Evolutionary conservation across 768 basidiomycete species (phyloP).

Genomic region (Suillus tomentosus): DNA sequence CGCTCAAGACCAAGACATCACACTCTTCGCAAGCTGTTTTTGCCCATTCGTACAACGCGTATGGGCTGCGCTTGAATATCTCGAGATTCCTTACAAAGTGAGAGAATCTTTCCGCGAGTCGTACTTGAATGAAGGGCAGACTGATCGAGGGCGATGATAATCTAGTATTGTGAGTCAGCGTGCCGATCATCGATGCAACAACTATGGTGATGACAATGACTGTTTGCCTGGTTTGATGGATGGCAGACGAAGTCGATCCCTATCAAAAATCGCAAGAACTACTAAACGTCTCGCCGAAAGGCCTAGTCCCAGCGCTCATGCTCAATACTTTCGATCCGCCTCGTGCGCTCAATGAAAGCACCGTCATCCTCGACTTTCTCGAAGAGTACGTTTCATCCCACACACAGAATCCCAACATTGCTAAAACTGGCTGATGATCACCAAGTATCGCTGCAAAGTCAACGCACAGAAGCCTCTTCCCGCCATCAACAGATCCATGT

Average conservation of each 20-base stretch:
- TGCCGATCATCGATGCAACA: background rate
- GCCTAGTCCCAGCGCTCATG: constrained; percentile 72
- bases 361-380: constrained; percentile 75
- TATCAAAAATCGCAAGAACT: constrained; percentile 82
- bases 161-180: constrained; percentile 40
- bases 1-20: constrained; percentile 49
- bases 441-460: constrained; percentile 50
- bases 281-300: constrained; percentile 78
- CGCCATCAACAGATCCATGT: constrained; percentile 63
- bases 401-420: constrained; percentile 1
- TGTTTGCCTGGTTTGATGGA: background rate
- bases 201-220: constrained; percentile 2
- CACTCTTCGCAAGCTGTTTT: constrained; percentile 72
- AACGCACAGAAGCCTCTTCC: constrained; percentile 55
- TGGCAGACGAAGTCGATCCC: constrained; percentile 74
- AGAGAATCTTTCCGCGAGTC: constrained; percentile 12
- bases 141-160: background rate
- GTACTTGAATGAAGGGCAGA: background rate
- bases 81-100: constrained; percentile 72
- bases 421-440: background rate
- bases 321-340: constrained; percentile 57
- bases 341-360: constrained; percentile 74
- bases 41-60: constrained; percentile 84
- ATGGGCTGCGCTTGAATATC: constrained; percentile 74
- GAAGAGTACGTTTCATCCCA: constrained; percentile 57